Percentiles rank a stretch among this genome's conserved stretches.
Conservation (phyloP, 1,284 basidiomycete species). For the Puccinia brachypodii region DNA sequence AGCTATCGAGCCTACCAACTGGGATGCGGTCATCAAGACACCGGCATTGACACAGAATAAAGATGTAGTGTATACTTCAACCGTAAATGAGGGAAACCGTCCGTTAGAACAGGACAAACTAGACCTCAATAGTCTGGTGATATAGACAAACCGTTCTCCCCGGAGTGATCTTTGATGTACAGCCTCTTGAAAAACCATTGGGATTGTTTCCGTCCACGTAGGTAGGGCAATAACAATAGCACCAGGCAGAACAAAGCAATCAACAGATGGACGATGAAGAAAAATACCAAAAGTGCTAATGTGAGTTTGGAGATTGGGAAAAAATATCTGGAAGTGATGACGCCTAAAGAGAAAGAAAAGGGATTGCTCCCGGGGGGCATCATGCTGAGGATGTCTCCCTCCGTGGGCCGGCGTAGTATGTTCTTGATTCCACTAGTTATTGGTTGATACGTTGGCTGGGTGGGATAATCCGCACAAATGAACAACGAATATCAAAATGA, state of each 20-base stretch:
- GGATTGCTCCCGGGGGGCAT: too few species aligned
- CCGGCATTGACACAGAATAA: conserved; percentile 3
- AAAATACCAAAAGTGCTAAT: background rate
- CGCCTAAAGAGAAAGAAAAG: background rate
- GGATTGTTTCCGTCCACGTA: background rate
- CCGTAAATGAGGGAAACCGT: too few species aligned
- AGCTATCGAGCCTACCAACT: background rate
- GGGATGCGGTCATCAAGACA: background rate
- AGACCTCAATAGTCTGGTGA: too few species aligned
- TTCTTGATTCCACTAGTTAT: too few species aligned
- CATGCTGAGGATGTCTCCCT: too few species aligned
- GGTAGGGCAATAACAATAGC: background rate
- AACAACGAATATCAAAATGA: too few species aligned
- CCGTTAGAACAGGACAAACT: background rate
- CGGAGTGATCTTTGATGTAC: background rate
- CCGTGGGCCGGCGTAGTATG: too few species aligned
- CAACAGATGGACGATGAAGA: background rate
- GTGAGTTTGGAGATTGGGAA: background rate
- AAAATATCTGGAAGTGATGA: background rate
- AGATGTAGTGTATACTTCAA: background rate
- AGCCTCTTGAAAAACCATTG: background rate
- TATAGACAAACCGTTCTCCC: background rate
- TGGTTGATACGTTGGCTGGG: too few species aligned
- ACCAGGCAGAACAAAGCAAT: background rate
- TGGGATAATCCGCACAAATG: too few species aligned